Evolutionary conservation across 2,329 filamentous ascomycete genomes (phyloP), one percentile per base, ranked within the genome.

Genomic region (Thielaviopsis populi): DNA sequence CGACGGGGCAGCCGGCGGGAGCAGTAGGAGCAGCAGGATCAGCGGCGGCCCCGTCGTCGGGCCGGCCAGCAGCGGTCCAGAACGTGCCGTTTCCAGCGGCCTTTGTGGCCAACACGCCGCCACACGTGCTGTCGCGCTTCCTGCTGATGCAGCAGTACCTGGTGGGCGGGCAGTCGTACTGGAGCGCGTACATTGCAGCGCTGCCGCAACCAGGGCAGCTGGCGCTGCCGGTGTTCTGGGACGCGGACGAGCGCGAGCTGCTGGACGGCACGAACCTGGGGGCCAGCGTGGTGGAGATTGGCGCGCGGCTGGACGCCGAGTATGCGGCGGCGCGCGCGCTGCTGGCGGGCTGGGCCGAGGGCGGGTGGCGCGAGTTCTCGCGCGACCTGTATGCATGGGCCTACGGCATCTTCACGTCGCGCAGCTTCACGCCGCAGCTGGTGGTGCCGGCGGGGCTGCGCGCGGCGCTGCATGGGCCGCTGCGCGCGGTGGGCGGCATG

Each of bases 131-230:
- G 59, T 80, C 83, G 8, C 80, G 85, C 3, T 86, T 89, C 72
- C 86, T 88, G 67, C 77, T 91, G 5, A 78, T 88, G 70, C 82
- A 85, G 66, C 83, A 91, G 71, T 84, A 83, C 69, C 75, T 89
- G 40, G 73, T 79, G 1, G 81, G 80, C 1, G 63, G 73, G 1
- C 69, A 77, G 1, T 87, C 86, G 0, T 83, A 81, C 68, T 91
- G 87, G 87, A 78, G 76, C 71, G 79, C 83, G 1, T 91, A 91
- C 72, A 81, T 90, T 67, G 73, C 74, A 10, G 80, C 81, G 0
- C 76, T 91, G 0, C 86, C 87, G 1, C 81, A 83, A 66, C 84
- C 85, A 0, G 77, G 79, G 10, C 74, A 83, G 1, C 69, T 74
- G 75, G 76, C 74, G 0, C 78, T 86, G 15, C 83, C 85, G 3